Evolutionary conservation across 2,329 filamentous ascomycete genomes (phyloP).

Genomic region (Xylaria sp.): DNA sequence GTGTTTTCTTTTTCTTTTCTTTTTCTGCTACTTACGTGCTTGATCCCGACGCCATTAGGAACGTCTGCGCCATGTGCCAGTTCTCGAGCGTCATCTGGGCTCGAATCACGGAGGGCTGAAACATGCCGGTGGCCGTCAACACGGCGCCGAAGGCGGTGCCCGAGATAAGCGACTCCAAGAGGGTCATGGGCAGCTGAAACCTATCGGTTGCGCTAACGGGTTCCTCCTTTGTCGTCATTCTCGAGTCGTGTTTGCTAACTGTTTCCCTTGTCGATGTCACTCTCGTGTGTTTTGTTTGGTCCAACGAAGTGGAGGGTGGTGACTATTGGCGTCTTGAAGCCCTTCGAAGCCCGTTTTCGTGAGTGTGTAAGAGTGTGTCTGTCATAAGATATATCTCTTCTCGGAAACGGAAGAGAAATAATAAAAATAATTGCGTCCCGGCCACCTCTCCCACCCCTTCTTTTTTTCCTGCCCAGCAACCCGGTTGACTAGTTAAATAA

Average conservation of each 20-base stretch:
- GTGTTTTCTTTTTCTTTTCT: neutral
- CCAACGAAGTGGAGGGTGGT: too few species aligned
- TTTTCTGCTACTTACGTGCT: constrained; percentile 48
- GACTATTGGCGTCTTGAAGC: too few species aligned
- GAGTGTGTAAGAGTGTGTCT: too few species aligned
- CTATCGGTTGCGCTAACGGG: neutral
- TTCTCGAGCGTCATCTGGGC: constrained; percentile 55
- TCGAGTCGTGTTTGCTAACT: neutral
- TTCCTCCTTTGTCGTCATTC: neutral
- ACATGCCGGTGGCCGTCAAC: constrained; percentile 55
- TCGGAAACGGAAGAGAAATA: too few species aligned
- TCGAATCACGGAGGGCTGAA: constrained; percentile 54
- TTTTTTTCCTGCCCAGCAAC: neutral
- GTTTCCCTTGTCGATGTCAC: too few species aligned
- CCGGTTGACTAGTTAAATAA: neutral
- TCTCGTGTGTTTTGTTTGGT: too few species aligned
- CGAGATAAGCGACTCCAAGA: constrained; percentile 33
- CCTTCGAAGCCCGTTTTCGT: too few species aligned
- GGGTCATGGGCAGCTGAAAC: neutral
- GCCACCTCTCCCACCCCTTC: neutral
- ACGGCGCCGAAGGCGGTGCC: constrained; percentile 59
- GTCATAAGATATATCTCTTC: too few species aligned
- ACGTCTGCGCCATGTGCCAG: constrained; percentile 62
- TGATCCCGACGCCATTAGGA: constrained; percentile 56
- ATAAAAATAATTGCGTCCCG: too few species aligned